Percentiles rank a stretch among this genome's conserved stretches.
phyloP scores from a whole-genome alignment of 345 rosid genomes.

The Eucalyptus curtisii region DNA sequence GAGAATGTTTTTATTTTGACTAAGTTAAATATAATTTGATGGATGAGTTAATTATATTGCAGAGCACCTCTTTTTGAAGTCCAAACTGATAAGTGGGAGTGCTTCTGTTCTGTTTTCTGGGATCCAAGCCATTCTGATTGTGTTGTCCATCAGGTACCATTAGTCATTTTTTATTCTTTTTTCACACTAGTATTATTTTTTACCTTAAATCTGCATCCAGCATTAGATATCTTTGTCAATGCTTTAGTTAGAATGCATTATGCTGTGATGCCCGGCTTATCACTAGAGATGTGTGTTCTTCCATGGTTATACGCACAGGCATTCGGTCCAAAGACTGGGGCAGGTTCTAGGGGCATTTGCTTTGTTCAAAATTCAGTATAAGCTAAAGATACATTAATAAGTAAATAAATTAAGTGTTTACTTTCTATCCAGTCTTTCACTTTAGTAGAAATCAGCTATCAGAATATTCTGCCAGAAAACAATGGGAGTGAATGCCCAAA shows the following conservation, averaged over 20 bases:
- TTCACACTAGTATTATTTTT: not conserved
- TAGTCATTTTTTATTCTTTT: not conserved
- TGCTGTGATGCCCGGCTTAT: not conserved
- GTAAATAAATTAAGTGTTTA: not conserved
- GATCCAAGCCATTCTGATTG: constrained; percentile 92
- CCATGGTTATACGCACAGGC: not conserved
- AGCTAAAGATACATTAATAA: not conserved
- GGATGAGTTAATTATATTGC: constrained; percentile 1
- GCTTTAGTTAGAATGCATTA: not conserved
- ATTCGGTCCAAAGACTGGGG: not conserved
- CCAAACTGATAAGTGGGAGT: constrained; percentile 94
- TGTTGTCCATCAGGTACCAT: constrained; percentile 73
- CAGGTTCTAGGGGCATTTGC: not conserved
- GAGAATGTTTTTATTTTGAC: not conserved
- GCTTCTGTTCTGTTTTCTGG: constrained; percentile 78
- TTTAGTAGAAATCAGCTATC: not conserved
- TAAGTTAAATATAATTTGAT: not conserved
- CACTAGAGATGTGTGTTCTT: not conserved
- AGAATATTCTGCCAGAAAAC: not conserved
- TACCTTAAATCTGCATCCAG: not conserved
- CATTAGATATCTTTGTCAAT: not conserved
- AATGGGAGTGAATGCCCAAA: not conserved
- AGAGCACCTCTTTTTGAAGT: constrained; percentile 94
- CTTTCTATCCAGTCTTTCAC: not conserved
- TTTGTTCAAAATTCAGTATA: not conserved